Conservation (phyloP, 1,284 basidiomycete species). For the Puccinia coronata region DNA sequence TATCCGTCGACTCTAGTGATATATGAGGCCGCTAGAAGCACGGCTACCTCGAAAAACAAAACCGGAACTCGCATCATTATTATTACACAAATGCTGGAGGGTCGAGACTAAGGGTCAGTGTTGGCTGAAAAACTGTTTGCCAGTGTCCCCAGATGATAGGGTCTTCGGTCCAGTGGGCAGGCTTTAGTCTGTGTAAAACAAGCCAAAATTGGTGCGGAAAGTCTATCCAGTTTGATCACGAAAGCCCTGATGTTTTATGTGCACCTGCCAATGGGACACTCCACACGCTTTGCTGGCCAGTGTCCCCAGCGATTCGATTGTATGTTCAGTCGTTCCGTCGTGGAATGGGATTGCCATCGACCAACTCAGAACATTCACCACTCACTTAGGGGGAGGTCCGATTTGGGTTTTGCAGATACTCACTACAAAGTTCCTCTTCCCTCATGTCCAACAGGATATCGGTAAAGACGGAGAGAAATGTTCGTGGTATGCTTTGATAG, state of each 20-base stretch:
- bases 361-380: neutral
- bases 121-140: neutral
- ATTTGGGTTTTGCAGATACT: neutral
- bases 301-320: neutral
- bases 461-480: neutral
- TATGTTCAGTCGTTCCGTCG: neutral
- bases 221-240: neutral
- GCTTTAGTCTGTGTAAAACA: neutral
- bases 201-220: neutral
- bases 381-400: neutral
- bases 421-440: neutral
- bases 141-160: neutral
- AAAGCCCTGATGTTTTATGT: neutral
- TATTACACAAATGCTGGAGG: neutral
- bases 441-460: neutral
- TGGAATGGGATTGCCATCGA: neutral
- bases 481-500: neutral
- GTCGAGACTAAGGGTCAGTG: neutral
- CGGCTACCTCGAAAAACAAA: neutral
- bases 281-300: neutral
- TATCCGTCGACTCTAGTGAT: neutral
- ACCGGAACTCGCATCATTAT: neutral
- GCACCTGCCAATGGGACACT: neutral
- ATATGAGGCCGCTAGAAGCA: slow-evolving; percentile 7
- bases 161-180: neutral